Evolutionary conservation across 75 land plant genomes (phyloP), one percentile per base, ranked within the genome.

Genomic region (Selaginella tamariscina): DNA sequence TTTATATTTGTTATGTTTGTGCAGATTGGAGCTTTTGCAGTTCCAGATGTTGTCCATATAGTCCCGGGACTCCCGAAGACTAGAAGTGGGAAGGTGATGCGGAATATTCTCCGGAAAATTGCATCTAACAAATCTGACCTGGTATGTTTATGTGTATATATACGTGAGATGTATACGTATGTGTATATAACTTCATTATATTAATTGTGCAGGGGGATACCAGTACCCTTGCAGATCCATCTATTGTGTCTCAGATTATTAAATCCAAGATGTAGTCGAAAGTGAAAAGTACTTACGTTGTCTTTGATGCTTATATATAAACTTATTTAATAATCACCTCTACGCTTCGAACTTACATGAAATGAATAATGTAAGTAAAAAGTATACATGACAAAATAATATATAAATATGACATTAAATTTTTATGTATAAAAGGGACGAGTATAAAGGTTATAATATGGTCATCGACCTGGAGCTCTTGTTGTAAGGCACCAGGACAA

Each of bases 61-160:
- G 71, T 54, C 15, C 64, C 75, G 27, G 75, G 70, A 24, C 70
- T 73, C 32, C 75, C 75, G 0, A 73, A 73, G 71, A 73, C 75
- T 1, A n/a, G 75, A 27, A 73, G 75, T 73, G 75, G 75, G 23
- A 73, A 73, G 29, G 68, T 73, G 1, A 73, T 73, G 75, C 32
- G 75, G 31, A 21, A 66, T 0, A 56, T 73, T 26, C 64, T 73
- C 18, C 71, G 75, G 15, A 73, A 73, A 56, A 73, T 73, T 23
- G 75, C 75, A 0, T 67, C 71, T 2, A 69, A 57, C 31, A 28
- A 67, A n/a, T 1, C 30, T 13, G 57, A 73, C 27, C 31, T 73
- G 70, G 74, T 72, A 71, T 68, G 29, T 28, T 56, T 15, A 56
- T 15, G 5, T 15, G 15, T 39, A 5, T 5, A 39, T 55, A 21